Conservation (phyloP, 2,329 filamentous ascomycete species). For the Aureobasidium namibiae region DNA sequence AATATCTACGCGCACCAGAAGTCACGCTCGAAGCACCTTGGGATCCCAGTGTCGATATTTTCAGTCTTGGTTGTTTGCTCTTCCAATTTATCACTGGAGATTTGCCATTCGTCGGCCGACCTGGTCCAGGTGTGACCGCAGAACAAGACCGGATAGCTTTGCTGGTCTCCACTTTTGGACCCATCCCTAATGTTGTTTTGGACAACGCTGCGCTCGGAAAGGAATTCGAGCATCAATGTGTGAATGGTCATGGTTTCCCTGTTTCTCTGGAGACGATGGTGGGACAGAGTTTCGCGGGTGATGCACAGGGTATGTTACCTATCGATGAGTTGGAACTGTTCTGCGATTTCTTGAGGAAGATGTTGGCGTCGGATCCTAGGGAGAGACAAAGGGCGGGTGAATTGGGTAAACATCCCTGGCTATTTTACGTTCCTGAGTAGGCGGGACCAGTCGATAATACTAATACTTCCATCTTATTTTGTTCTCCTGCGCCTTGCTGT, state of each 20-base stretch:
- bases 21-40: conserved; percentile 22
- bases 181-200: conserved; percentile 14
- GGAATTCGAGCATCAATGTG: conserved; percentile 15
- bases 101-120: conserved; percentile 15
- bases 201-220: conserved; percentile 13
- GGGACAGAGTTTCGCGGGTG: background rate
- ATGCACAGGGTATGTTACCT: background rate
- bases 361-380: conserved; percentile 11
- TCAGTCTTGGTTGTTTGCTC: conserved; percentile 21
- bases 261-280: conserved; percentile 9
- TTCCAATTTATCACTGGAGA: conserved; percentile 19
- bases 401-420: conserved; percentile 6
- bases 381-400: background rate
- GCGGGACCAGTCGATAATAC: background rate
- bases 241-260: background rate
- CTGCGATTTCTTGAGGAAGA: conserved; percentile 14
- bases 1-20: conserved; percentile 24
- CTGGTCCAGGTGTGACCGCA: conserved; percentile 12
- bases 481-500: too few species aligned
- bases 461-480: too few species aligned
- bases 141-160: conserved; percentile 18
- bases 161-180: conserved; percentile 17
- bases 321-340: conserved; percentile 12
- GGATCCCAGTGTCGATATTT: conserved; percentile 22
- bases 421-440: background rate